phyloP scores from a whole-genome alignment of 108 stramenopile species.

The Pseudonitzschia pungens region DNA sequence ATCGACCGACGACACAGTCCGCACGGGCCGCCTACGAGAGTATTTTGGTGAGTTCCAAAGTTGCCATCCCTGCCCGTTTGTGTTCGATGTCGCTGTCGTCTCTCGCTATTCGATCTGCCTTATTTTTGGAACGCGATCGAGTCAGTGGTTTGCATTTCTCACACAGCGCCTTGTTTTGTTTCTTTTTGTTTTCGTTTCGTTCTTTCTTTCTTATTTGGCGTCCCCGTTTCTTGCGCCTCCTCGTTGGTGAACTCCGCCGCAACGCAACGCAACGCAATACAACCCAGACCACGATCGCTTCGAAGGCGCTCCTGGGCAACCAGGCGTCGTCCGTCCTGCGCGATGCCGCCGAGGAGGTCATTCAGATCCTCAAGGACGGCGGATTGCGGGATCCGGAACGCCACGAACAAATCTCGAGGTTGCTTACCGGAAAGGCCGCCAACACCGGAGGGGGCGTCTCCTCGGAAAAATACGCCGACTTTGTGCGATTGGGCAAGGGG shows the following conservation, averaged over 20 bases:
- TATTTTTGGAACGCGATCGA: not conserved
- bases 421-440: slow-evolving; percentile 73
- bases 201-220: no score
- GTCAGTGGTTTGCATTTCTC: no score
- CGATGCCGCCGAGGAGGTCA: slow-evolving; percentile 93
- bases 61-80: no score
- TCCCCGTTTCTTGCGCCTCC: no score
- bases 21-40: slow-evolving; percentile 78
- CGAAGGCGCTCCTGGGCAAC: slow-evolving; percentile 78
- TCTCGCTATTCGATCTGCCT: no score
- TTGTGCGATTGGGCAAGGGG: slow-evolving; percentile 85
- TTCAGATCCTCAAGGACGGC: slow-evolving; percentile 81
- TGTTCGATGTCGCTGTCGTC: no score
- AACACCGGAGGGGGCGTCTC: slow-evolving; percentile 38
- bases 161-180: not conserved
- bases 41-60: slow-evolving; percentile 48
- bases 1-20: slow-evolving; percentile 72
- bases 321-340: slow-evolving; percentile 86
- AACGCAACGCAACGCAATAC: slow-evolving; percentile 6
- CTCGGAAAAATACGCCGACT: slow-evolving; percentile 66
- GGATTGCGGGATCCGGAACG: slow-evolving; percentile 76
- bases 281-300: slow-evolving; percentile 50
- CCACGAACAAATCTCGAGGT: slow-evolving; percentile 66
- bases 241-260: no score
- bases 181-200: not conserved